A percentile compares a stretch with the other conserved stretches of the same genome.
phyloP scores from a whole-genome alignment of 345 rosid species.

The Passiflora organensis region DNA sequence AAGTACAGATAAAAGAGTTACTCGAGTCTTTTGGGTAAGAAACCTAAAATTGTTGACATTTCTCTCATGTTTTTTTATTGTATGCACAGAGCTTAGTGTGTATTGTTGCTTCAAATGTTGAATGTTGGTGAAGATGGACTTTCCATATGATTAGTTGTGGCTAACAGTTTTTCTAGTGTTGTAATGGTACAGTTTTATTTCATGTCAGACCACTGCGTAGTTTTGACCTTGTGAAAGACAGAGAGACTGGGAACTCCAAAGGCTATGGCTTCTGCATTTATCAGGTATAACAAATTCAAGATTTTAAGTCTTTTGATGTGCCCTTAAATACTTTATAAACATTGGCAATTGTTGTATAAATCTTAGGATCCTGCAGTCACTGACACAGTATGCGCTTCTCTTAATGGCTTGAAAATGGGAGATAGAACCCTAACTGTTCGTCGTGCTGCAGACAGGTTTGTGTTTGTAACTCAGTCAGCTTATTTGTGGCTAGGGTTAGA shows the following conservation, averaged over 20 bases:
- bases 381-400: slow-evolving; percentile 33
- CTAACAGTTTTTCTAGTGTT: background rate
- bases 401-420: slow-evolving; percentile 36
- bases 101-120: background rate
- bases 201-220: slow-evolving; percentile 48
- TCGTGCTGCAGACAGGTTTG: slow-evolving; percentile 29
- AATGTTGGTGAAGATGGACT: background rate
- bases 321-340: too few species aligned
- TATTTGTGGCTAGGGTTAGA: background rate
- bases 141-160: background rate
- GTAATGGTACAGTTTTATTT: slow-evolving; percentile 1
- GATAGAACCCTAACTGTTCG: slow-evolving; percentile 32
- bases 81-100: background rate
- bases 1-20: slow-evolving; percentile 31
- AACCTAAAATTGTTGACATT: background rate
- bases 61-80: background rate
- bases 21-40: slow-evolving; percentile 32
- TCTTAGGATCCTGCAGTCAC: slow-evolving; percentile 28
- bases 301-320: background rate
- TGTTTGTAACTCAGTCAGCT: background rate
- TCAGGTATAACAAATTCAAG: slow-evolving; percentile 27
- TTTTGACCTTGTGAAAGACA: slow-evolving; percentile 81
- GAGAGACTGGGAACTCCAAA: slow-evolving; percentile 88
- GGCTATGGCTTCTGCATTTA: slow-evolving; percentile 86
- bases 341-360: too few species aligned